Evolutionary conservation across 495 filamentous ascomycete species (phyloP).

Genomic region (Penicillium cataractarum): DNA sequence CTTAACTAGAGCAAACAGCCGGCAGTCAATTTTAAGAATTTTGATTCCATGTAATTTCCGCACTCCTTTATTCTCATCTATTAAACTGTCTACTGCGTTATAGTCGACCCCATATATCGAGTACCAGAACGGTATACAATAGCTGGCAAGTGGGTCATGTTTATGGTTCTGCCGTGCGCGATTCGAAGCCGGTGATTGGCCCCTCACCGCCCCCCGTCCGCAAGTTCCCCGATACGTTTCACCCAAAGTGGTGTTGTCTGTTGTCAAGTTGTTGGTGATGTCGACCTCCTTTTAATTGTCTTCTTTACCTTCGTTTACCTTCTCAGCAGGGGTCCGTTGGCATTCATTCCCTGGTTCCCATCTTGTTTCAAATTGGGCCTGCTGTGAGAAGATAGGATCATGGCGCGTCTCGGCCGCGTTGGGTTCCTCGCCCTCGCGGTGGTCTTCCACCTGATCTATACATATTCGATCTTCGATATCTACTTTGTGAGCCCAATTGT

Average conservation of each 20-base stretch:
- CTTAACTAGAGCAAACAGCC: too few relatives aligned
- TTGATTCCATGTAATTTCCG: too few relatives aligned
- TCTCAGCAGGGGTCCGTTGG: conserved; percentile 25
- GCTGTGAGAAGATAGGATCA: conserved; percentile 40
- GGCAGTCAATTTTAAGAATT: too few relatives aligned
- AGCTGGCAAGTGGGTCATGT: neutral
- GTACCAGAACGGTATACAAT: neutral
- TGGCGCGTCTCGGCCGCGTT: conserved; percentile 81
- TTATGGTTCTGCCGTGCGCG: conserved; percentile 27
- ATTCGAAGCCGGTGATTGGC: conserved; percentile 37
- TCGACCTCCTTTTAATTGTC: conserved; percentile 28
- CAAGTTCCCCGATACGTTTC: conserved; percentile 32
- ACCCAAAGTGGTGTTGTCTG: neutral
- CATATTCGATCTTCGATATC: conserved; percentile 97
- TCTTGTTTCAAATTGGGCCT: neutral
- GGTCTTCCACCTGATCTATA: conserved; percentile 92
- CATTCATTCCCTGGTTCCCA: conserved; percentile 20
- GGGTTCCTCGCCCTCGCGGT: conserved; percentile 91
- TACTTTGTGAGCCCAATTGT: conserved; percentile 99
- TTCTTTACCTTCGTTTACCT: conserved; percentile 12
- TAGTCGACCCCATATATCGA: too few relatives aligned
- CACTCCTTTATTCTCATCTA: too few relatives aligned
- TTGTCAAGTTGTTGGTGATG: conserved; percentile 17
- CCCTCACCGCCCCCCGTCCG: conserved; percentile 33
- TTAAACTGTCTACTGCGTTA: too few relatives aligned